Evolutionary conservation across 75 land plant species (phyloP), one percentile per base, ranked within the genome.

Genomic region (Cupressus sempervirens): DNA sequence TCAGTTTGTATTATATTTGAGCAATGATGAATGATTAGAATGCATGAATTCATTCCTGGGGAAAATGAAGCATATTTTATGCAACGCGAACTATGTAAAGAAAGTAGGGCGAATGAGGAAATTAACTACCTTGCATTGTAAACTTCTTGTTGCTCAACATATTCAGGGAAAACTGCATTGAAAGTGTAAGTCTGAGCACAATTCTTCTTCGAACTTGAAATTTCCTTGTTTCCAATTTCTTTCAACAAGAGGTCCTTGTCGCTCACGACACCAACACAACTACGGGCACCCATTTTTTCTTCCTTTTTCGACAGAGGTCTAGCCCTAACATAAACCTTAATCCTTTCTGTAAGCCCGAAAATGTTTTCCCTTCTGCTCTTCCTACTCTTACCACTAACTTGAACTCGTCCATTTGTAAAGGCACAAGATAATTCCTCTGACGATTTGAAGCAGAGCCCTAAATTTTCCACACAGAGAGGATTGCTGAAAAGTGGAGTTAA

Each of bases 301-400:
- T 88, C 89, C 50, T 86, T 85, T 74, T 52, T 86, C 16, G 87
- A 88, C 80, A 88, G 65, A 34, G 89, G 89, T 15, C 89, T 67
- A 20, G 86, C 81, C 58, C 89, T 80, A 54, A 88, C 89, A 80
- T 85, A 88, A 70, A 88, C 89, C 76, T 36, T 88, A 29, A 88
- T 85, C 73, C 89, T 80, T 29, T 76, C 58, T 45, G 74, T 30
- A 35, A 35, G 32, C 12, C 23, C 45, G 40, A 34, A 68, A 68
- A 26, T 12, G 23, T 18, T 56, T 20, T 18, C 62, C 18, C 3
- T 16, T 56, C 23, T 56, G 62, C 23, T 20, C 62, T 56, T 56
- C 26, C 23, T 56, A 20, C 62, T 18, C 23, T 16, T 20, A 4
- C 18, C 4, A 56, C 62, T 56, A 12, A 50, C 53, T 50, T 13